Percentiles rank a stretch among this genome's conserved stretches.
Evolutionary conservation across 768 basidiomycete genomes (phyloP).

Genomic region (Russula abietina): DNA sequence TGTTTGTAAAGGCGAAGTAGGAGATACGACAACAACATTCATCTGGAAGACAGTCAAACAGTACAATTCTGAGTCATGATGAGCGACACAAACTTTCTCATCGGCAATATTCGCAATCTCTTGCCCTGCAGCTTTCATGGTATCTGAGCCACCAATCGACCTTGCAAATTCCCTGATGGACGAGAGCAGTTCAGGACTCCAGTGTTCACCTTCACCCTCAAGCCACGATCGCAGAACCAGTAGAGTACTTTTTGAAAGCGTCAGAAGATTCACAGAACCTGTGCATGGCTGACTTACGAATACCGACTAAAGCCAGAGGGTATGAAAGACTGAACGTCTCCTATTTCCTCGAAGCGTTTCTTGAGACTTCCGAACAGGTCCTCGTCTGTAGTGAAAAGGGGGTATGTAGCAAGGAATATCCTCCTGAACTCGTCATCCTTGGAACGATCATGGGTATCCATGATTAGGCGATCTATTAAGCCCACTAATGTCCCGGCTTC

Average conservation of each 20-base stretch:
- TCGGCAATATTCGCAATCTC: conserved; percentile 10
- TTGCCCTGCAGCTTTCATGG: not conserved
- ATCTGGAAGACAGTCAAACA: conserved; percentile 6
- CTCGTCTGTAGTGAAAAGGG: conserved; percentile 40
- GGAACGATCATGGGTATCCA: conserved; percentile 19
- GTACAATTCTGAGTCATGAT: not conserved
- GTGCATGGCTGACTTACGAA: conserved; percentile 8
- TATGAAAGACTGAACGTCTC: not conserved
- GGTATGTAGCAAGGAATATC: conserved; percentile 38
- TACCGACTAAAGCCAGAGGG: not conserved
- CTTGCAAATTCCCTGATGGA: conserved; percentile 16
- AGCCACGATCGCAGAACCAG: conserved; percentile 18
- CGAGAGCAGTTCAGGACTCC: conserved; percentile 29
- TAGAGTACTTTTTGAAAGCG: conserved; percentile 5
- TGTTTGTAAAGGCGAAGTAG: not conserved
- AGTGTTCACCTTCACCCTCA: conserved; percentile 6
- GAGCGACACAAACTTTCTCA: conserved; percentile 12
- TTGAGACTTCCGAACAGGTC: conserved; percentile 36
- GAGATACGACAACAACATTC: conserved; percentile 1
- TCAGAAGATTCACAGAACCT: not conserved
- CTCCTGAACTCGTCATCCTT: conserved; percentile 38
- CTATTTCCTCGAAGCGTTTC: conserved; percentile 36
- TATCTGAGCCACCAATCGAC: conserved; percentile 10
- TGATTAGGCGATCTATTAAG: conserved; percentile 37
- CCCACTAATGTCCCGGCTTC: conserved; percentile 40